Base-by-base conservation (phyloP, 2,329 filamentous ascomycete genomes). In the Fusarium keratoplasticum region DNA sequence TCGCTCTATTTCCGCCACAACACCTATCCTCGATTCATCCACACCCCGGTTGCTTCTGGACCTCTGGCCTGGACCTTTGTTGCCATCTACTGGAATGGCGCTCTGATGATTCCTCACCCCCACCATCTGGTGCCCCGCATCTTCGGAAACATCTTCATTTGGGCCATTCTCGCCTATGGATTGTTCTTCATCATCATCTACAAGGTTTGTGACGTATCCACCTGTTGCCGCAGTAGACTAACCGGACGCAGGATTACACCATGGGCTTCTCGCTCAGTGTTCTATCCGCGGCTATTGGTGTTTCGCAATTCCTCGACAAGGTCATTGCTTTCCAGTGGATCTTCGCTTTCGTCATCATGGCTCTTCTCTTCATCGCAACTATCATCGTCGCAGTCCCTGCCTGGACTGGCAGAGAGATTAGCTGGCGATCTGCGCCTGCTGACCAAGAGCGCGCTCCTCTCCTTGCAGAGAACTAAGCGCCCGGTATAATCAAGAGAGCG, bases 301-400 rank as follows among this genome's bases (percentile, higher is more conserved):
- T 96, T 18, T 89, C 90, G 16, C 95, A 98, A 82, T 91, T 97
- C 84, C 85, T 91, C 60, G 87, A 89, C 78, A 91, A 95, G 81
- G 83, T 92, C 68, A 87, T 97, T 75, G 93, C 94, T 8, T 87
- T 97, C 73, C 95, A 98, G 84, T 97, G 95, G 95, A 96, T 97
- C 83, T 97, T 97, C 81, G 93, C 95, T 36, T 96, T 97, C 79
- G 87, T 91, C 71, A 95, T 97, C 81, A 95, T 96, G 87, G 89
- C 87, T 1, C 81, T 94, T 29, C 89, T 97, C 62, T 93, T 96
- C 81, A 81, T 95, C 22, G 83, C 90, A 20, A 94, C 93, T 1
- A 78, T 94, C 3, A 82, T 88, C 18, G 86, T 95, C 61, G 92
- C 90, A 3, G 82, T 93, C 36, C 92, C 93, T 0, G 88, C 88